These are phyloP conservation scores for Zymoseptoria ardabiliae DNA, from an alignment of 2,329 filamentous ascomycete genomes.

Conservation along the genomic window DNA sequence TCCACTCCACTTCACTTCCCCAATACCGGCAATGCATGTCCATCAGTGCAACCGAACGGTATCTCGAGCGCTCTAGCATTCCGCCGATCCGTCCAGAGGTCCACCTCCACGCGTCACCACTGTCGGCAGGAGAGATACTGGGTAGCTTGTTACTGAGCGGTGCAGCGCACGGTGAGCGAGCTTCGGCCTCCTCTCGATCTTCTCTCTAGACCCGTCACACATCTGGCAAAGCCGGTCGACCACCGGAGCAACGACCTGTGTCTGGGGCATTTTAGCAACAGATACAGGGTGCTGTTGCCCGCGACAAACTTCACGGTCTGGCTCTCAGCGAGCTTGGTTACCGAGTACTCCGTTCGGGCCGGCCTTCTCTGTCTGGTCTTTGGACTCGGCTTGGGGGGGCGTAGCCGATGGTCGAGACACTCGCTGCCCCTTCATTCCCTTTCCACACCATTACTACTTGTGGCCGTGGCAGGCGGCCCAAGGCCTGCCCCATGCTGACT, in stretches of 20 bases:
- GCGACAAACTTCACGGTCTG: not conserved
- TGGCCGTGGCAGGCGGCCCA: not conserved
- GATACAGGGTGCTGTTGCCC: not conserved
- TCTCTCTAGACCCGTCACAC: too few relatives aligned
- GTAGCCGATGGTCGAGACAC: not conserved
- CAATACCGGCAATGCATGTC: not conserved
- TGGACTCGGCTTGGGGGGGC: not conserved
- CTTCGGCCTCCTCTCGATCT: too few relatives aligned
- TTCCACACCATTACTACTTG: not conserved
- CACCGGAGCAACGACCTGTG: too few relatives aligned
- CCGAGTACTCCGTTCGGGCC: not conserved
- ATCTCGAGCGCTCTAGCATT: not conserved
- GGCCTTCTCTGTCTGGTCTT: not conserved
- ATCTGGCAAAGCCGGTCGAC: too few relatives aligned
- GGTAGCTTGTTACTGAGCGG: not conserved
- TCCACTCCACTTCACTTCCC: not conserved
- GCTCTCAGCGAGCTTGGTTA: not conserved
- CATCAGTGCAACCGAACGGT: not conserved
- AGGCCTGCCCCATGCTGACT: not conserved
- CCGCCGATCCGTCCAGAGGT: not conserved
- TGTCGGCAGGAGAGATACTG: not conserved
- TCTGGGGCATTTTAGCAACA: not conserved
- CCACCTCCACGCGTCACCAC: not conserved
- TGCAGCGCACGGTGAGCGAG: not conserved
- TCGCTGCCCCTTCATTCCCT: not conserved